Evolutionary conservation across 1,139 yeast genomes (phyloP).

Genomic region (Geotrichum phurueaensis): DNA sequence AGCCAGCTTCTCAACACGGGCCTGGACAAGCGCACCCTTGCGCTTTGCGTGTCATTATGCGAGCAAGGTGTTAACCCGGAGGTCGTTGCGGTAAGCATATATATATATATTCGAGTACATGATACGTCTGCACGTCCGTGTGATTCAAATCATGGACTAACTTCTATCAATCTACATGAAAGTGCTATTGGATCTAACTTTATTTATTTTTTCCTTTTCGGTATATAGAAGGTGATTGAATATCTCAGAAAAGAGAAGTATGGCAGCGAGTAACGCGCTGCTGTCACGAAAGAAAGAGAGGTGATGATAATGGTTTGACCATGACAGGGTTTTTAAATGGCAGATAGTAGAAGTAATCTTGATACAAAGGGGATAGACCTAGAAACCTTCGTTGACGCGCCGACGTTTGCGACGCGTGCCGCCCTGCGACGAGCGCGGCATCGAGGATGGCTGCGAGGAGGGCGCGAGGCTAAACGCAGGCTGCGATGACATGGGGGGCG

Average conservation of each 20-base stretch:
- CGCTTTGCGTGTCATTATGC: slow-evolving; percentile 26
- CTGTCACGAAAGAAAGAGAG: neutral
- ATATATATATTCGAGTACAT: no score
- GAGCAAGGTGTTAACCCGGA: slow-evolving; percentile 31
- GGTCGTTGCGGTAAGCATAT: slow-evolving; percentile 28
- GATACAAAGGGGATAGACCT: neutral
- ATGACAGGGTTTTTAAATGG: no score
- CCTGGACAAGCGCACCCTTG: slow-evolving; percentile 26
- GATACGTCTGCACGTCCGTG: no score
- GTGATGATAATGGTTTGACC: neutral
- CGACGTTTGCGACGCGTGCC: neutral
- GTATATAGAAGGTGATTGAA: neutral
- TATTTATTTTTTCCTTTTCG: neutral
- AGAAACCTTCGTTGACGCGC: neutral
- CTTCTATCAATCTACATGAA: neutral
- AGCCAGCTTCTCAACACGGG: slow-evolving; percentile 31
- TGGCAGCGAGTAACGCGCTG: neutral
- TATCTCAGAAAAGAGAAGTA: neutral
- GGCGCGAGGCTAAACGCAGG: neutral
- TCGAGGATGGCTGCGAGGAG: neutral
- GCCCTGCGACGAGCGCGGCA: neutral
- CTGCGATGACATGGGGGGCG: neutral
- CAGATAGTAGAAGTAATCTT: neutral
- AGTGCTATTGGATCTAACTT: neutral
- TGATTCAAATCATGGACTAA: neutral